A percentile compares a stretch with the other conserved stretches of the same genome.
phyloP scores from a whole-genome alignment of 2,329 filamentous ascomycete species.

The Phaeosphaeriaceae sp. region DNA sequence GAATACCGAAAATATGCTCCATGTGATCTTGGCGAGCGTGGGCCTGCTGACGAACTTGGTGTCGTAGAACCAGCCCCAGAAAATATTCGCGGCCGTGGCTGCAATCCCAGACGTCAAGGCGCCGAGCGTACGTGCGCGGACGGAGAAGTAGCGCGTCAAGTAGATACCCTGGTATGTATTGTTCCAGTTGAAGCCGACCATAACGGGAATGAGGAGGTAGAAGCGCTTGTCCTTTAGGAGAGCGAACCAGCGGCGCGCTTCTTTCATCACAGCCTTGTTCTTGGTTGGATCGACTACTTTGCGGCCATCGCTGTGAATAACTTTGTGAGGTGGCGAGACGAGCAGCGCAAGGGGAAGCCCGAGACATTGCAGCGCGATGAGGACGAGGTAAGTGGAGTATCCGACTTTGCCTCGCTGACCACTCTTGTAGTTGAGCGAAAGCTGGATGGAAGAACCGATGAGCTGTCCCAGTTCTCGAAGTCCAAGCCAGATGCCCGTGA shows the following conservation, averaged over 20 bases:
- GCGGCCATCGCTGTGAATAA: constrained; percentile 52
- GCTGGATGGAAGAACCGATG: constrained; percentile 60
- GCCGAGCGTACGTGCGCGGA: constrained; percentile 56
- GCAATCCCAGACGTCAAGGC: constrained; percentile 56
- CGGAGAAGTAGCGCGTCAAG: constrained; percentile 61
- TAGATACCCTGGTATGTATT: constrained; percentile 61
- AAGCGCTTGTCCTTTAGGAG: constrained; percentile 56
- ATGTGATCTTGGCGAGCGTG: constrained; percentile 52
- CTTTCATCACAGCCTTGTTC: constrained; percentile 48
- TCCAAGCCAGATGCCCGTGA: constrained; percentile 60
- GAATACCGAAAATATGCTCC: constrained; percentile 49
- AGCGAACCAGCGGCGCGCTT: constrained; percentile 47
- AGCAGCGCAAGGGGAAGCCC: constrained; percentile 56
- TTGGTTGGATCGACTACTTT: constrained; percentile 42
- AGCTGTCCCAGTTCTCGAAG: constrained; percentile 62
- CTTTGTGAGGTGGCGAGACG: constrained; percentile 55
- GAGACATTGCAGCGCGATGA: constrained; percentile 56
- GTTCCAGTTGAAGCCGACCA: constrained; percentile 61
- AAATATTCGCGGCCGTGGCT: constrained; percentile 55
- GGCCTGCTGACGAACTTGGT: constrained; percentile 51
- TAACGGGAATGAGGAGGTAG: constrained; percentile 57
- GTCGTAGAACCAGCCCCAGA: constrained; percentile 61
- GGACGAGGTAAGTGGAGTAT: constrained; percentile 49
- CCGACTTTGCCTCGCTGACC: constrained; percentile 55
- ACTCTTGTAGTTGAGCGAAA: constrained; percentile 57